These are phyloP conservation scores for Ophiognomonia clavigignenti-juglandacearum DNA, from an alignment of 2,329 filamentous ascomycete species.

Conservation along the genomic window DNA sequence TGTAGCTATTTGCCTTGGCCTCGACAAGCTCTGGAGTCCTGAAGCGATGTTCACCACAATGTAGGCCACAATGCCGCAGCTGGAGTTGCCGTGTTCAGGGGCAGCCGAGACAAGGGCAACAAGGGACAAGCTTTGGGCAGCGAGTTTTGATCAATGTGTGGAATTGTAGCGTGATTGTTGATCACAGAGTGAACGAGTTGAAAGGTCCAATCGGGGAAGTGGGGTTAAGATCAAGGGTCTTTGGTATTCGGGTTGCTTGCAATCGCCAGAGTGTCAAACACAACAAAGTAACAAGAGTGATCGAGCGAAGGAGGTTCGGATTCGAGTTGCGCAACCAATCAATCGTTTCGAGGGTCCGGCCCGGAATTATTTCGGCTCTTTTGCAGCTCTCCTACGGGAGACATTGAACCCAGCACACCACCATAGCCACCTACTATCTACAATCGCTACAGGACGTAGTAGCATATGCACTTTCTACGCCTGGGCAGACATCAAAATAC, in stretches of 20 bases:
- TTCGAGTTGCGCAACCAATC: slow-evolving; percentile 7
- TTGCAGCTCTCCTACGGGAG: background rate
- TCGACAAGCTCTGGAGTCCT: background rate
- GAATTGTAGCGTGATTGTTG: background rate
- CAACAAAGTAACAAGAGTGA: background rate
- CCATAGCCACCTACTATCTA: too few relatives aligned
- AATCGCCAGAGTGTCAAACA: too few relatives aligned
- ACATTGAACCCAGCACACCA: too few relatives aligned
- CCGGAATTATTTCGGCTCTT: background rate
- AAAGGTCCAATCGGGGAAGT: too few relatives aligned
- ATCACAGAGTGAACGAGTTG: too few relatives aligned
- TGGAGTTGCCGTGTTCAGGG: slow-evolving; percentile 9
- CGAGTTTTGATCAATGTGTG: background rate
- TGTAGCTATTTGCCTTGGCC: background rate
- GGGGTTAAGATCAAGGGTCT: too few relatives aligned
- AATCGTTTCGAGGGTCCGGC: background rate
- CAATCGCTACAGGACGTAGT: too few relatives aligned
- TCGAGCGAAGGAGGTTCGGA: too few relatives aligned
- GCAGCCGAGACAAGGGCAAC: slow-evolving; percentile 7
- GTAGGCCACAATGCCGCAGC: background rate
- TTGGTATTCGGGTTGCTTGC: too few relatives aligned
- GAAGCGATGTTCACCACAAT: background rate
- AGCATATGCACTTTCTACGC: too few relatives aligned
- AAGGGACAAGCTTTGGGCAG: background rate
- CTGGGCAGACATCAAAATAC: too few relatives aligned